A percentile compares a stretch with the other conserved stretches of the same genome.
These are phyloP conservation scores for Neobulgaria alba DNA, from an alignment of 2,329 filamentous ascomycete genomes.

Conservation along the genomic window DNA sequence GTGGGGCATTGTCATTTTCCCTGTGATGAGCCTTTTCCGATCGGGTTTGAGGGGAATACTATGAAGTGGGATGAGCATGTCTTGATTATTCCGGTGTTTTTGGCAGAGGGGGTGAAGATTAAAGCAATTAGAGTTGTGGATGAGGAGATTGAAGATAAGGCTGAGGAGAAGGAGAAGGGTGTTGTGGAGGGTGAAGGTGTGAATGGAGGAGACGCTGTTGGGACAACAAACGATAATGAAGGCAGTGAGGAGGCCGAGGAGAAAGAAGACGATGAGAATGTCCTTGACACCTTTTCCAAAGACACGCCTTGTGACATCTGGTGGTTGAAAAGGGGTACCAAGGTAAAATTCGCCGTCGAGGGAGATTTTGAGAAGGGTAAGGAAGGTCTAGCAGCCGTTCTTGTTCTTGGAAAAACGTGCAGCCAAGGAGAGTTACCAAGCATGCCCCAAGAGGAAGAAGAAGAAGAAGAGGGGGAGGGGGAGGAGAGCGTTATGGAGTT, in stretches of 20 bases:
- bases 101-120: background rate
- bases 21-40: background rate
- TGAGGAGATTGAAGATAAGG: background rate
- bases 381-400: background rate
- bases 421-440: background rate
- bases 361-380: background rate
- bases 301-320: background rate
- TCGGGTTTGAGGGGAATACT: background rate
- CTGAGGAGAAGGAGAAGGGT: background rate
- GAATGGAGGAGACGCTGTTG: too few species aligned
- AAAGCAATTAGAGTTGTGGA: background rate
- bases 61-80: background rate
- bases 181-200: background rate
- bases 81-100: background rate
- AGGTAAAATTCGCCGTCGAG: background rate
- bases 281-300: background rate
- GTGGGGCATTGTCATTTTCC: background rate
- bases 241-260: background rate
- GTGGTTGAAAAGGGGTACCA: slow-evolving; percentile 1
- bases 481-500: background rate
- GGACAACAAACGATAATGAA: too few species aligned
- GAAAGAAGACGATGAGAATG: background rate
- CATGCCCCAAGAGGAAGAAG: background rate
- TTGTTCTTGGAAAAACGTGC: background rate
- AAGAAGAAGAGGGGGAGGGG: background rate